Conservation (phyloP, 2,329 filamentous ascomycete genomes). For the Pseudogymnoascus sp. region DNA sequence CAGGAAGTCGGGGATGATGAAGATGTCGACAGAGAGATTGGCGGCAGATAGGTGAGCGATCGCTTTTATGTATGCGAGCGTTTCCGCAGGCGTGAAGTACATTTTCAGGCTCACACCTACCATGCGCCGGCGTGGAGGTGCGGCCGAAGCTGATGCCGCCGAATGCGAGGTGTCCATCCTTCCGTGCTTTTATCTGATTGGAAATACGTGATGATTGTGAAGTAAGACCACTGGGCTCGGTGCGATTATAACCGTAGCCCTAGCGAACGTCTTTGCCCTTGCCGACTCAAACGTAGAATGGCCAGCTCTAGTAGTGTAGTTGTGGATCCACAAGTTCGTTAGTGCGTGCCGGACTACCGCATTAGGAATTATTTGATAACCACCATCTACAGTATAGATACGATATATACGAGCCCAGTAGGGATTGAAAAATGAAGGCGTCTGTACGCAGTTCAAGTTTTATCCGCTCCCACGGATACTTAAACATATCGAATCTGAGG, state of each 20-base stretch:
- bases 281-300: neutral
- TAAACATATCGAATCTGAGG: no score
- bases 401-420: neutral
- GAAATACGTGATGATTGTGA: neutral
- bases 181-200: neutral
- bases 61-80: conserved; percentile 47
- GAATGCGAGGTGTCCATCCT: neutral
- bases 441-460: neutral
- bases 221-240: neutral
- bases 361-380: neutral
- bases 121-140: conserved; percentile 46
- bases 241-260: neutral
- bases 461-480: no score
- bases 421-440: neutral
- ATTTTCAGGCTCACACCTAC: conserved; percentile 71
- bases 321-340: neutral
- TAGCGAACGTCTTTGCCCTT: neutral
- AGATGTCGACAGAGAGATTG: conserved; percentile 52
- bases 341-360: neutral
- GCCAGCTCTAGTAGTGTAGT: no score
- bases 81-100: conserved; percentile 65
- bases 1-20: conserved; percentile 71
- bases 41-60: conserved; percentile 36
- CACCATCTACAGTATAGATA: neutral
- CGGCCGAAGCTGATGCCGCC: conserved; percentile 17